These are phyloP conservation scores for Primulina huaijiensis DNA, from an alignment of 257 asterid species.

Conservation along the genomic window DNA sequence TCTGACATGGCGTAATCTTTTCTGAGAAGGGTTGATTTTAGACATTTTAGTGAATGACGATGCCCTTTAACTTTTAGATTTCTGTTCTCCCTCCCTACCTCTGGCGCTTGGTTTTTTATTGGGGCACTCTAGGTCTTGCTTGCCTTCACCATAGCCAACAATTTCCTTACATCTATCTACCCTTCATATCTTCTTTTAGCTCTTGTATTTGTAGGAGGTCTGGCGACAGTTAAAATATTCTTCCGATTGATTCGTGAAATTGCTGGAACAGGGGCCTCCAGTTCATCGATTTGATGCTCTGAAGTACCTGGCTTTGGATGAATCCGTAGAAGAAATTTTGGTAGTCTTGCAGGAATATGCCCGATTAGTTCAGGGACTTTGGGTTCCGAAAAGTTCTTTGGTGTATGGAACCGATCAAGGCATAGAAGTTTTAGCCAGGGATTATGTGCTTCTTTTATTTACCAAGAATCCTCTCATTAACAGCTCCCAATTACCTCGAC, in stretches of 20 bases:
- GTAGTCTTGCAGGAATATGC: conserved; percentile 59
- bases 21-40: background rate
- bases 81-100: background rate
- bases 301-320: conserved; percentile 68
- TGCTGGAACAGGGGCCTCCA: conserved; percentile 61
- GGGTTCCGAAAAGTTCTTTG: conserved; percentile 68
- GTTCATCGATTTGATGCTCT: conserved; percentile 69
- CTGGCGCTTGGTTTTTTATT: background rate
- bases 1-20: background rate
- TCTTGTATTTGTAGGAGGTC: background rate
- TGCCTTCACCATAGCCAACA: background rate
- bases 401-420: conserved; percentile 42
- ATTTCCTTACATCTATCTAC: too few relatives aligned
- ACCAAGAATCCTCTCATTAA: conserved; percentile 48
- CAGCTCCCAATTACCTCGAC: conserved; percentile 29
- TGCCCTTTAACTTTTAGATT: background rate
- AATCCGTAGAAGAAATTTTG: conserved; percentile 57
- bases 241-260: conserved; percentile 29
- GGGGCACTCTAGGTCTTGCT: background rate
- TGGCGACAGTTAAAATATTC: background rate
- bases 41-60: background rate
- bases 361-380: conserved; percentile 80
- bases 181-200: background rate
- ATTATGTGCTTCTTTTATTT: conserved; percentile 58
- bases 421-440: conserved; percentile 44